Evolutionary conservation across 306 rosid genomes (phyloP).

Genomic region (Urtica urens): DNA sequence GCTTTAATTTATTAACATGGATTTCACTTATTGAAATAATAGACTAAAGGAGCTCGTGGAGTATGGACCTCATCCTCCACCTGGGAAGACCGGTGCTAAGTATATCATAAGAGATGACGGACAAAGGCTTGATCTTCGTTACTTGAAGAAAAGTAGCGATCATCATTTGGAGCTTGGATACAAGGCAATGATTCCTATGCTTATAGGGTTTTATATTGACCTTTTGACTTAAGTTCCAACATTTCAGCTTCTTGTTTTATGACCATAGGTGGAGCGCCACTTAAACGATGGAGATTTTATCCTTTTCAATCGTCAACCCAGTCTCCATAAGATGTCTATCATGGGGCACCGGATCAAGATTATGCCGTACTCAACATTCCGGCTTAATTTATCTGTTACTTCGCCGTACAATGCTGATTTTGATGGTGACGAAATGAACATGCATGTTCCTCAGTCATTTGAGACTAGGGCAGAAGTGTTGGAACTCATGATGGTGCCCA

Average conservation of each 20-base stretch:
- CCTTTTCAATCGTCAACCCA: conserved; percentile 98
- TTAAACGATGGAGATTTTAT: conserved; percentile 94
- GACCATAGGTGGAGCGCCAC: conserved; percentile 94
- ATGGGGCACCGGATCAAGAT: conserved; percentile 99
- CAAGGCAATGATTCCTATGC: conserved; percentile 37
- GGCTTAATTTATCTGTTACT: conserved; percentile 84
- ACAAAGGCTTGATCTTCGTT: conserved; percentile 96
- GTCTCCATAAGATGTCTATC: conserved; percentile 99
- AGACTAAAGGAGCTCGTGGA: conserved; percentile 97
- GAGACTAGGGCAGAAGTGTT: conserved; percentile 98
- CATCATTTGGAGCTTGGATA: conserved; percentile 99
- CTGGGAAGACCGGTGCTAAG: conserved; percentile 99
- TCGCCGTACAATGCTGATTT: conserved; percentile 98
- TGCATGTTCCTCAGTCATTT: conserved; percentile 99
- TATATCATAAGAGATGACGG: conserved; percentile 97
- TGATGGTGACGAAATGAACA: conserved; percentile 98
- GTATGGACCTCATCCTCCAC: conserved; percentile 97
- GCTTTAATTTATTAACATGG: neutral
- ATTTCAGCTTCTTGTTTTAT: conserved; percentile 15
- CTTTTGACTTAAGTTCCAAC: conserved; percentile 4
- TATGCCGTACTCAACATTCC: conserved; percentile 96
- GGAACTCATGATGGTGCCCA: conserved; percentile 99
- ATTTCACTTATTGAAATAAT: conserved; percentile 9
- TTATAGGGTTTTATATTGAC: conserved; percentile 4
- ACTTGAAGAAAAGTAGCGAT: conserved; percentile 92